Evolutionary conservation across 768 basidiomycete genomes (phyloP).

Genomic region (Tylopilus plumbeoviolaceoides): DNA sequence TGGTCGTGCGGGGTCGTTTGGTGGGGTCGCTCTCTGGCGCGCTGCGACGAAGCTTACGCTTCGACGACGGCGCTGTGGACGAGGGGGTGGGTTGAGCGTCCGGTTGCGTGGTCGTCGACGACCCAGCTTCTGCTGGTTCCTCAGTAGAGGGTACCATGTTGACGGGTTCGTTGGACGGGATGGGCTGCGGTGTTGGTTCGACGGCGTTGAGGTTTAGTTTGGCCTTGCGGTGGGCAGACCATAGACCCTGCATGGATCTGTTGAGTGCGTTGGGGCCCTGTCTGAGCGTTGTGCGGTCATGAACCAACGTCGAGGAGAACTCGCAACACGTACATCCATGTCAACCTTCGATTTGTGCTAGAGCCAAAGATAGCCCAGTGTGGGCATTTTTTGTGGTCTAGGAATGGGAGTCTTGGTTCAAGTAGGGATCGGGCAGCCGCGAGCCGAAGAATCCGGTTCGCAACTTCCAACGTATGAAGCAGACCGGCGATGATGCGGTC

Average conservation of each 20-base stretch:
- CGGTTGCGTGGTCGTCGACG: constrained; percentile 6
- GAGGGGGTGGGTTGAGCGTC: neutral
- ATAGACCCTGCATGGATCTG: constrained; percentile 74
- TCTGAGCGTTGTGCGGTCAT: constrained; percentile 39
- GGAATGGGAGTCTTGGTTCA: too few species aligned
- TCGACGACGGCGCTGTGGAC: constrained; percentile 33
- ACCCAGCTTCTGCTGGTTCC: constrained; percentile 11
- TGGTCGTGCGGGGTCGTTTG: constrained; percentile 49
- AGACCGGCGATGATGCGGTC: too few species aligned
- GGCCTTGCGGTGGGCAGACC: constrained; percentile 63
- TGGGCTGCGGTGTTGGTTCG: neutral
- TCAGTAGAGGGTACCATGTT: constrained; percentile 21
- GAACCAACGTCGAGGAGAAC: neutral
- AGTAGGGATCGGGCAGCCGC: too few species aligned
- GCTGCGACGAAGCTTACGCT: constrained; percentile 60
- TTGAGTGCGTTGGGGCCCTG: constrained; percentile 75
- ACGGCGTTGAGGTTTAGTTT: constrained; percentile 63
- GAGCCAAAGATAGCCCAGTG: too few species aligned
- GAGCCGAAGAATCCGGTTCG: too few species aligned
- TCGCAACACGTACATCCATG: too few species aligned
- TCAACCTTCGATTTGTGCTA: too few species aligned
- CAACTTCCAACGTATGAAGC: too few species aligned
- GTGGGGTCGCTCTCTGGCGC: constrained; percentile 44
- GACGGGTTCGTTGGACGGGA: constrained; percentile 20
- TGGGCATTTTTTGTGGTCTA: too few species aligned